Evolutionary conservation across 164 flowering plant genomes (phyloP).

Genomic region (Chimonanthus salicifolius): DNA sequence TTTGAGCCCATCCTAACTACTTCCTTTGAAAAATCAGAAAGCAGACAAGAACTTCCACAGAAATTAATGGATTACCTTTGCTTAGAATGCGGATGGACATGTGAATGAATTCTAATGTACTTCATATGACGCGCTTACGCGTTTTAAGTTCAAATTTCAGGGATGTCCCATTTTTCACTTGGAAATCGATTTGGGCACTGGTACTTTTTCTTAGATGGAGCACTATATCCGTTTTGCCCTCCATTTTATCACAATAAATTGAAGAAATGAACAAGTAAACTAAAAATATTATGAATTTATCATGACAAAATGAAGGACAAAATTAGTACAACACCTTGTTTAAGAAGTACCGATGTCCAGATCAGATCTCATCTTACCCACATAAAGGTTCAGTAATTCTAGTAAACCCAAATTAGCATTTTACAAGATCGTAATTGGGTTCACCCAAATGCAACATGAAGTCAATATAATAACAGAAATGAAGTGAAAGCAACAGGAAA

Average conservation of each 20-base stretch:
- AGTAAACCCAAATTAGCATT: neutral
- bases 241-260: too few species aligned
- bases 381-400: too few species aligned
- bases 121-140: neutral
- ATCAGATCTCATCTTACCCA: too few species aligned
- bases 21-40: neutral
- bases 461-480: too few species aligned
- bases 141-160: neutral
- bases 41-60: neutral
- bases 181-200: too few species aligned
- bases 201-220: too few species aligned
- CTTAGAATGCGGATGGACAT: neutral
- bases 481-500: neutral
- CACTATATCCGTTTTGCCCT: too few species aligned
- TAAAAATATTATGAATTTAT: neutral
- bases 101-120: neutral
- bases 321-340: neutral
- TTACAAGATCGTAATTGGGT: neutral
- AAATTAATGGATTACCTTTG: neutral
- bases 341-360: too few species aligned
- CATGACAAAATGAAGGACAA: neutral
- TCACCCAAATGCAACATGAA: neutral
- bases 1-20: conserved; percentile 33
- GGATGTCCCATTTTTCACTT: neutral
- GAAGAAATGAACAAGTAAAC: too few species aligned